Conservation (phyloP, 1,139 yeast species). For the Debaryomyces sp. region DNA sequence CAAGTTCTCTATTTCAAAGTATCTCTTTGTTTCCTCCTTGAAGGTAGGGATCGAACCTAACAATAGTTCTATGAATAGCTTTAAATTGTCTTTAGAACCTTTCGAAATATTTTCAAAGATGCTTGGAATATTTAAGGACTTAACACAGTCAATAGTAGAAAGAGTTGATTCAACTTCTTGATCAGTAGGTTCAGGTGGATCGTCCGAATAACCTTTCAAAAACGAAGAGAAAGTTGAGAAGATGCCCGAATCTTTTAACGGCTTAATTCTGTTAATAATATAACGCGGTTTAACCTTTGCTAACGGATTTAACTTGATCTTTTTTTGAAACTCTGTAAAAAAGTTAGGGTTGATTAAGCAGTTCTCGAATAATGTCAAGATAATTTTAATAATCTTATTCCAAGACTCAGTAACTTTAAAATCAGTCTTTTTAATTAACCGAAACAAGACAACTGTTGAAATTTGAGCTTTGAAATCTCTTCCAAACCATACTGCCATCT, state of each 20-base stretch:
- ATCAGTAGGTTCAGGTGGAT: slow-evolving; percentile 87
- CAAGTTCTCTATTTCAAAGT: slow-evolving; percentile 55
- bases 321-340: slow-evolving; percentile 64
- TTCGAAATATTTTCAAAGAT: slow-evolving; percentile 50
- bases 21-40: slow-evolving; percentile 43
- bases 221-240: slow-evolving; percentile 91
- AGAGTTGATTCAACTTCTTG: slow-evolving; percentile 88
- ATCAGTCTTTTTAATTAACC: slow-evolving; percentile 66
- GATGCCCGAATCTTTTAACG: slow-evolving; percentile 70
- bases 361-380: slow-evolving; percentile 71
- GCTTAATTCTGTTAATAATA: slow-evolving; percentile 61
- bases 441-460: slow-evolving; percentile 81
- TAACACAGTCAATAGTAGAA: slow-evolving; percentile 80
- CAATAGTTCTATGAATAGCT: slow-evolving; percentile 24
- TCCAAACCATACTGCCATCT: slow-evolving; percentile 82
- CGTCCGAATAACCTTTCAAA: slow-evolving; percentile 84
- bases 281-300: slow-evolving; percentile 68
- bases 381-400: slow-evolving; percentile 60
- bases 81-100: slow-evolving; percentile 28
- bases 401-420: slow-evolving; percentile 56
- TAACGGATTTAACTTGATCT: slow-evolving; percentile 52
- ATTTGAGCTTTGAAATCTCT: slow-evolving; percentile 90
- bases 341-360: slow-evolving; percentile 71
- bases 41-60: slow-evolving; percentile 34
- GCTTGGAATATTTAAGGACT: slow-evolving; percentile 59